phyloP scores from a whole-genome alignment of 306 rosid species.

The Cicer judaicum region DNA sequence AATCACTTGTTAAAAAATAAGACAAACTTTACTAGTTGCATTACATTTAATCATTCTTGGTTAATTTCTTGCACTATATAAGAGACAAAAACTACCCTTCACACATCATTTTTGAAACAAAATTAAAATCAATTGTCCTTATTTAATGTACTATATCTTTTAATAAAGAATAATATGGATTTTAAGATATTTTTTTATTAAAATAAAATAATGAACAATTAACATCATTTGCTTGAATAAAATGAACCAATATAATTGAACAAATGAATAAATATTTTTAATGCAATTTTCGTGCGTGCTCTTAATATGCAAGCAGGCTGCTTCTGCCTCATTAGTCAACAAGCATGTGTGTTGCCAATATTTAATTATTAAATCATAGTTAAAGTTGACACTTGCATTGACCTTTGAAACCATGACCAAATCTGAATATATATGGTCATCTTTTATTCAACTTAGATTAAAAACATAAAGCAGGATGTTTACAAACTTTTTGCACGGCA shows the following conservation, averaged over 20 bases:
- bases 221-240: background rate
- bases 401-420: conserved; percentile 38
- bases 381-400: conserved; percentile 46
- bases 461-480: background rate
- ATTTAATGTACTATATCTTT: too few relatives aligned
- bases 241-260: background rate
- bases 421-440: background rate
- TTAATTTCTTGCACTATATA: background rate
- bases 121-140: background rate
- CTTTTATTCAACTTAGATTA: conserved; percentile 18
- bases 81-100: background rate
- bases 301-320: conserved; percentile 37
- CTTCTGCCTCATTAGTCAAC: conserved; percentile 40
- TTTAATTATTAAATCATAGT: conserved; percentile 12
- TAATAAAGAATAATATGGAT: background rate
- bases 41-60: background rate
- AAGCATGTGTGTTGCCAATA: background rate
- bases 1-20: conserved; percentile 5
- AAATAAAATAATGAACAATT: background rate
- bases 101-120: background rate
- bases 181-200: background rate
- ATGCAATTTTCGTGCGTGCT: background rate
- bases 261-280: background rate
- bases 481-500: conserved; percentile 36
- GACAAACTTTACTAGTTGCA: background rate